These are phyloP conservation scores for Keithomyces neogunnii DNA, from an alignment of 2,329 filamentous ascomycete species.

Conservation along the genomic window DNA sequence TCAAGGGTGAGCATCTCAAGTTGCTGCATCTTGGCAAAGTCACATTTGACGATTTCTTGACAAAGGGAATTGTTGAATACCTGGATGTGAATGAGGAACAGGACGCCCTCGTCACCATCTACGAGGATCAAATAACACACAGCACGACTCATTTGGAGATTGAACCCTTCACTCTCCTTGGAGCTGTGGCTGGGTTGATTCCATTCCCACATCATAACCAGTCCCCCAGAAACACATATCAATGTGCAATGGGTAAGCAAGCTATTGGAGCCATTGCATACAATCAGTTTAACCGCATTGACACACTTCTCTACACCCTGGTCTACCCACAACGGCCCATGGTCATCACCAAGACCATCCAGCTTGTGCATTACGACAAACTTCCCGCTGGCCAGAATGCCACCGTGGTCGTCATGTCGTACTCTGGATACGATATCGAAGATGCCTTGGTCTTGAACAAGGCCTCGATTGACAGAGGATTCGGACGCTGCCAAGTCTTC, in stretches of 20 bases:
- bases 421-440: conserved; percentile 98
- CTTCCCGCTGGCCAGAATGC: conserved; percentile 95
- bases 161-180: conserved; percentile 93
- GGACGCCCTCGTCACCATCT: conserved; percentile 85
- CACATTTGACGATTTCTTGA: conserved; percentile 90
- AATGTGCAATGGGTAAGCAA: conserved; percentile 99
- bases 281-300: conserved; percentile 95
- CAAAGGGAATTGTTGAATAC: conserved; percentile 86
- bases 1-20: conserved; percentile 70
- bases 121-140: conserved; percentile 74
- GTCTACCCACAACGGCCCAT: conserved; percentile 97
- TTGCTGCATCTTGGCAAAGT: conserved; percentile 75
- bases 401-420: conserved; percentile 98
- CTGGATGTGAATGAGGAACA: conserved; percentile 98
- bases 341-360: conserved; percentile 95
- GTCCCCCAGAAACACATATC: conserved; percentile 95
- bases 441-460: conserved; percentile 96
- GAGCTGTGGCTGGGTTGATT: conserved; percentile 91
- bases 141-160: conserved; percentile 93
- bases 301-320: conserved; percentile 91
- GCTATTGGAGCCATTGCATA: conserved; percentile 97
- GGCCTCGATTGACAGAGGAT: conserved; percentile 87
- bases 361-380: conserved; percentile 94
- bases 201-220: conserved; percentile 99
- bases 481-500: conserved; percentile 96